Evolutionary conservation across 257 asterid species (phyloP).

Genomic region (Scutellaria galericulata): DNA sequence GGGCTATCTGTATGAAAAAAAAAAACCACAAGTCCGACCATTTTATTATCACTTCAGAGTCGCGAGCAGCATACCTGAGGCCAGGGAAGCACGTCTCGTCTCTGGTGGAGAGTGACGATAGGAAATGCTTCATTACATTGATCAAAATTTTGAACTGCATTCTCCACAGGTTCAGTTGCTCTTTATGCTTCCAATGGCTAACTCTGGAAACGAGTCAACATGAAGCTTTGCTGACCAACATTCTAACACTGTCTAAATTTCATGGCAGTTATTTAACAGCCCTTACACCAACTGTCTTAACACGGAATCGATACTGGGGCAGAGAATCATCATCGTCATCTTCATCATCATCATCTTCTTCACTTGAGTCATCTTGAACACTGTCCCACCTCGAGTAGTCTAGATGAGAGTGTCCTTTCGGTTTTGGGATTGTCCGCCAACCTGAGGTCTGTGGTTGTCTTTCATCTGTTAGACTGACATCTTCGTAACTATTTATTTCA

Average conservation of each 20-base stretch:
- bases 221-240: constrained; percentile 5
- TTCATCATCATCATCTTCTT: constrained; percentile 70
- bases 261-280: constrained; percentile 60
- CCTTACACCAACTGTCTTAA: constrained; percentile 80
- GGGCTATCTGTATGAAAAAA: constrained; percentile 19
- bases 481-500: constrained; percentile 28
- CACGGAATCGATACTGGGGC: constrained; percentile 89
- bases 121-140: no score
- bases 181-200: constrained; percentile 3
- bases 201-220: constrained; percentile 7
- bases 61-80: neutral
- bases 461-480: constrained; percentile 37
- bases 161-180: constrained; percentile 12
- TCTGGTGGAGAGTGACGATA: neutral
- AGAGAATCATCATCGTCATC: constrained; percentile 39
- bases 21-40: constrained; percentile 23
- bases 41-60: neutral
- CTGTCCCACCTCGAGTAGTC: constrained; percentile 98
- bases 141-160: neutral
- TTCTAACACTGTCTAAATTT: neutral
- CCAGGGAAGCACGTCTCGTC: neutral
- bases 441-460: constrained; percentile 45
- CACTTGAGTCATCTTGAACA: constrained; percentile 82
- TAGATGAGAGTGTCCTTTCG: constrained; percentile 91
- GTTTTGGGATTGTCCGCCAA: constrained; percentile 83